Conservation (phyloP, 1,139 yeast species). For the Sugiyamaella novakii region DNA sequence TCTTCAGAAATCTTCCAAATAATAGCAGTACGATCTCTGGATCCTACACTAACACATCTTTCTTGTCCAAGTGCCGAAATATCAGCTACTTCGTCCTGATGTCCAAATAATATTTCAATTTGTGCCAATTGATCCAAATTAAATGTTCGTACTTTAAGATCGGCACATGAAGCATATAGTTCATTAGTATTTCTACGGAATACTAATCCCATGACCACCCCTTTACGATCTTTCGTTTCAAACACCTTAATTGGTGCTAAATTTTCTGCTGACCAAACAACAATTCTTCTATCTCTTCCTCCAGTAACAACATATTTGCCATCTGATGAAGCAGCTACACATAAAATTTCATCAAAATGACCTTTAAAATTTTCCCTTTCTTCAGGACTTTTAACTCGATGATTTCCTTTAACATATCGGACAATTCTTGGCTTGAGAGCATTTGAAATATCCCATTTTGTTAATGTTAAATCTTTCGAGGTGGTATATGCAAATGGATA, state of each 20-base stretch:
- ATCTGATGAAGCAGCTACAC: constrained; percentile 84
- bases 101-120: constrained; percentile 89
- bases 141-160: constrained; percentile 84
- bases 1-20: constrained; percentile 97
- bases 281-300: constrained; percentile 75
- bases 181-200: constrained; percentile 84
- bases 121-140: constrained; percentile 85
- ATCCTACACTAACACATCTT: constrained; percentile 93
- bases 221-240: constrained; percentile 68
- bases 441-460: constrained; percentile 72
- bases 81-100: constrained; percentile 85
- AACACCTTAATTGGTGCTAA: constrained; percentile 73
- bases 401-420: constrained; percentile 68
- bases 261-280: constrained; percentile 84
- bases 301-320: constrained; percentile 91
- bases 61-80: constrained; percentile 80
- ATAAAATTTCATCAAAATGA: constrained; percentile 72
- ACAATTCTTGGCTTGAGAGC: constrained; percentile 54
- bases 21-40: constrained; percentile 93
- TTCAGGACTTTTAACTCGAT: constrained; percentile 42
- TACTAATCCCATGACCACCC: constrained; percentile 68
- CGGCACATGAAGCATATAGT: constrained; percentile 90
- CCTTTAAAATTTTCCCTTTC: constrained; percentile 48
- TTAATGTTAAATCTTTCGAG: constrained; percentile 77
- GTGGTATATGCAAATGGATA: constrained; percentile 75